Conservation (phyloP, 441 rosid genomes). For the Brassica hybrid region DNA sequence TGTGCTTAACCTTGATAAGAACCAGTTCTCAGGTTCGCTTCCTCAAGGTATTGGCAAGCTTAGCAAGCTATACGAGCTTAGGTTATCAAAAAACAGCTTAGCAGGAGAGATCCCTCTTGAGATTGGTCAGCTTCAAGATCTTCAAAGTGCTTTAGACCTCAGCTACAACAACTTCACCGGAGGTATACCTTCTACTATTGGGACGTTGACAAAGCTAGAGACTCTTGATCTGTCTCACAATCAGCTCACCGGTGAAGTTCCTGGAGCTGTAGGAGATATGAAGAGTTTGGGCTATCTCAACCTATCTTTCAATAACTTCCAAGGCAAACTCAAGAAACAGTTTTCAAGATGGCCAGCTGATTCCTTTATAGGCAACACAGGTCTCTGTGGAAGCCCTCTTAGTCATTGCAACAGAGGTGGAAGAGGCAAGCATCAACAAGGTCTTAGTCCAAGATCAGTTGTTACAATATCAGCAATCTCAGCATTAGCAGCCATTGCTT, state of each 20-base stretch:
- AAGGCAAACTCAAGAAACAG: slow-evolving; percentile 66
- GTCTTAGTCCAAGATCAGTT: slow-evolving; percentile 51
- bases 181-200: slow-evolving; percentile 66
- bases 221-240: slow-evolving; percentile 79
- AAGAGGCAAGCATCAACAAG: slow-evolving; percentile 1
- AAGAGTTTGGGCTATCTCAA: slow-evolving; percentile 75
- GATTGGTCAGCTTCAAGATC: slow-evolving; percentile 71
- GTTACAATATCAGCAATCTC: slow-evolving; percentile 64
- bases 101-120: slow-evolving; percentile 64
- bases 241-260: slow-evolving; percentile 68
- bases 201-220: slow-evolving; percentile 68
- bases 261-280: slow-evolving; percentile 62
- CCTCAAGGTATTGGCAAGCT: slow-evolving; percentile 69
- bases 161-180: slow-evolving; percentile 73
- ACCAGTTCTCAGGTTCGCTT: slow-evolving; percentile 65
- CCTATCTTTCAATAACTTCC: slow-evolving; percentile 70
- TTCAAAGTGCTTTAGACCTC: slow-evolving; percentile 74
- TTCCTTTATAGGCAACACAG: slow-evolving; percentile 63
- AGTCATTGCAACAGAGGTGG: slow-evolving; percentile 44
- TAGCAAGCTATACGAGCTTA: slow-evolving; percentile 69
- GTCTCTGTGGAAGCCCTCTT: slow-evolving; percentile 81
- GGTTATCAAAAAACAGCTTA: slow-evolving; percentile 67
- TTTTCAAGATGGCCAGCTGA: slow-evolving; percentile 75
- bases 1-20: slow-evolving; percentile 59
- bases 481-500: slow-evolving; percentile 61